These are phyloP conservation scores for Tetrahymena thermophila DNA, from an alignment of 73 alveolate species.

Conservation along the genomic window DNA sequence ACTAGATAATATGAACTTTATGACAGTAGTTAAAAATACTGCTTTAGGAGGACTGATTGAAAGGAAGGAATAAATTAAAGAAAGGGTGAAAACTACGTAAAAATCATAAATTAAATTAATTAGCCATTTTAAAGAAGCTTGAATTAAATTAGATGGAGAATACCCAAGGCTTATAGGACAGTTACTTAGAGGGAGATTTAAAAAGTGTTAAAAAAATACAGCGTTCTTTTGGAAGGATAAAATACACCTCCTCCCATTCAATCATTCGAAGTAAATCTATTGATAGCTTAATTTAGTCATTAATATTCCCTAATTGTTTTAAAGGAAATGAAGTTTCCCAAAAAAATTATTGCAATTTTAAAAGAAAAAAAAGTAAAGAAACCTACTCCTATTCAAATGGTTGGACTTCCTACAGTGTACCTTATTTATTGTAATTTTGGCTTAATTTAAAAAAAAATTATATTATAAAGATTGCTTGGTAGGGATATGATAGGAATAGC, in stretches of 20 bases:
- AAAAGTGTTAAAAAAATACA: neutral
- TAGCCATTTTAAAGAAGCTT: neutral
- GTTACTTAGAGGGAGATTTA: conserved; percentile 14
- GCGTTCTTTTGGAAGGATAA: conserved; percentile 35
- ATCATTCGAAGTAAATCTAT: conserved; percentile 9
- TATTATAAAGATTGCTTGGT: conserved; percentile 68
- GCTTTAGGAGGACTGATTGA: neutral
- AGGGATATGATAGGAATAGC: conserved; percentile 91
- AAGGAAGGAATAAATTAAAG: neutral
- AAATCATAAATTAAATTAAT: neutral
- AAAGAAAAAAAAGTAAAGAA: conserved; percentile 38
- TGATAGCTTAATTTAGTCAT: neutral
- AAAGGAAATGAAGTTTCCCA: conserved; percentile 25
- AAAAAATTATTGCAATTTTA: conserved; percentile 15
- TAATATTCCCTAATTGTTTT: neutral
- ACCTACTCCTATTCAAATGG: conserved; percentile 47
- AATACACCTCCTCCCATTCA: conserved; percentile 43
- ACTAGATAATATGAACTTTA: neutral
- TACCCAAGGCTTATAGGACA: conserved; percentile 26
- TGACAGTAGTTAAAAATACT: neutral
- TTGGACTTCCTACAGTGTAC: conserved; percentile 47
- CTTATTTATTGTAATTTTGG: neutral
- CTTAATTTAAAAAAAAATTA: conserved; percentile 6
- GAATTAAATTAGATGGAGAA: conserved; percentile 40
- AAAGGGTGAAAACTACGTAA: neutral